phyloP scores from a whole-genome alignment of 441 rosid species.

The Jatropha podagrica region DNA sequence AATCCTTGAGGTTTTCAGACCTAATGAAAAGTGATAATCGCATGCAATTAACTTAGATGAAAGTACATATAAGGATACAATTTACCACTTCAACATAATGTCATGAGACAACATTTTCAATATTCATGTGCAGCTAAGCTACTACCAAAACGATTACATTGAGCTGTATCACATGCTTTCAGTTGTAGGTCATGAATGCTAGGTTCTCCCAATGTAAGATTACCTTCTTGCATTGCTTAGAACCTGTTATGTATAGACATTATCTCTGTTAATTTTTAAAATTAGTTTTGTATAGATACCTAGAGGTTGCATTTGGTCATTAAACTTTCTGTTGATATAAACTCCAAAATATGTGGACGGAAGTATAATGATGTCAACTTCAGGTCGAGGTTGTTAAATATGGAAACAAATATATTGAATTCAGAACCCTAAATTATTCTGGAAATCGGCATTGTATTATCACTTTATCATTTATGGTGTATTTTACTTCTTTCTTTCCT shows the following conservation, averaged over 20 bases:
- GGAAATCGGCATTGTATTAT: not conserved
- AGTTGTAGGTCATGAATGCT: not conserved
- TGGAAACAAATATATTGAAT: not conserved
- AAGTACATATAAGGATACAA: not conserved
- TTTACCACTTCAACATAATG: not conserved
- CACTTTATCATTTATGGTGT: not conserved
- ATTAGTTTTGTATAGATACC: not conserved
- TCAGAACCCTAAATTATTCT: not conserved
- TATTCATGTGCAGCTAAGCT: not conserved
- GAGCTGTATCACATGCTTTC: not conserved
- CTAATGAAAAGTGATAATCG: not conserved
- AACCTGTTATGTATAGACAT: not conserved
- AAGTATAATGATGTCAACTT: not conserved
- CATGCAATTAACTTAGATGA: not conserved
- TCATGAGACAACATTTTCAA: not conserved
- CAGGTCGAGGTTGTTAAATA: not conserved
- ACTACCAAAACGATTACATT: not conserved
- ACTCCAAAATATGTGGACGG: not conserved
- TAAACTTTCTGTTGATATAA: not conserved
- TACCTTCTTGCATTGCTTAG: not conserved
- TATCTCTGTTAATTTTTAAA: not conserved
- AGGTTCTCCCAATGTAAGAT: not conserved
- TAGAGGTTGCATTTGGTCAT: not conserved
- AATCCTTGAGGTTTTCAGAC: not conserved
- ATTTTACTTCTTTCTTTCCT: constrained; percentile 5